These are phyloP conservation scores for Didymella glomerata DNA, from an alignment of 2,329 filamentous ascomycete species.

Conservation along the genomic window DNA sequence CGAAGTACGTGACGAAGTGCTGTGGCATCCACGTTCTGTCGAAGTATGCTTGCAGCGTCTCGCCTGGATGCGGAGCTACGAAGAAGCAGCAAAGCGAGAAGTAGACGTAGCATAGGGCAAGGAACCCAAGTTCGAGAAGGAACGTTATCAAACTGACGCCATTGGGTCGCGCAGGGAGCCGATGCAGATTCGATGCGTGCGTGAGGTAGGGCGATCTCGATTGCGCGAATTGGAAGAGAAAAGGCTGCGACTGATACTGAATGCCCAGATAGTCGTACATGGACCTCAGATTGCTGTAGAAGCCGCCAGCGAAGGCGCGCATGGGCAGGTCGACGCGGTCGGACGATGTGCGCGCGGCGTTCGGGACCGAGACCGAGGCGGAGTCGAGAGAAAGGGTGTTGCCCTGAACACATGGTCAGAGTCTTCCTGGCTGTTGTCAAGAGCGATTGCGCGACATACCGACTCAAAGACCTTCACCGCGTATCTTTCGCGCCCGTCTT, in stretches of 20 bases:
- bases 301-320: slow-evolving; percentile 62
- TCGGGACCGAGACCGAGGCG: slow-evolving; percentile 53
- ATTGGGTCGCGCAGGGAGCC: slow-evolving; percentile 55
- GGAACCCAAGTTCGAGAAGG: slow-evolving; percentile 56
- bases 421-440: neutral
- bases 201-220: slow-evolving; percentile 56
- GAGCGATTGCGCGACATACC: slow-evolving; percentile 39
- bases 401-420: slow-evolving; percentile 45
- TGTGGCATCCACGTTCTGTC: slow-evolving; percentile 60
- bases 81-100: slow-evolving; percentile 63
- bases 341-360: slow-evolving; percentile 31
- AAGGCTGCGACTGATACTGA: slow-evolving; percentile 59
- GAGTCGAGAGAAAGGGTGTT: slow-evolving; percentile 56
- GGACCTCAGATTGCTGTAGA: slow-evolving; percentile 63
- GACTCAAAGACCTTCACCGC: slow-evolving; percentile 57
- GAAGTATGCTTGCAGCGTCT: slow-evolving; percentile 61
- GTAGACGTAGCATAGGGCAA: slow-evolving; percentile 62
- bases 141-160: slow-evolving; percentile 50
- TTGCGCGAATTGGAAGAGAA: slow-evolving; percentile 62
- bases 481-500: slow-evolving; percentile 53
- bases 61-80: slow-evolving; percentile 53
- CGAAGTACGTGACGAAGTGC: slow-evolving; percentile 59
- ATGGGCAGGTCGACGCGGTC: slow-evolving; percentile 60
- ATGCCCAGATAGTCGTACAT: slow-evolving; percentile 66
- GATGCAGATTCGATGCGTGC: slow-evolving; percentile 64